Evolutionary conservation across 2,329 filamentous ascomycete genomes (phyloP), one percentile per base, ranked within the genome.

Genomic region (Talaromyces pinophilus): DNA sequence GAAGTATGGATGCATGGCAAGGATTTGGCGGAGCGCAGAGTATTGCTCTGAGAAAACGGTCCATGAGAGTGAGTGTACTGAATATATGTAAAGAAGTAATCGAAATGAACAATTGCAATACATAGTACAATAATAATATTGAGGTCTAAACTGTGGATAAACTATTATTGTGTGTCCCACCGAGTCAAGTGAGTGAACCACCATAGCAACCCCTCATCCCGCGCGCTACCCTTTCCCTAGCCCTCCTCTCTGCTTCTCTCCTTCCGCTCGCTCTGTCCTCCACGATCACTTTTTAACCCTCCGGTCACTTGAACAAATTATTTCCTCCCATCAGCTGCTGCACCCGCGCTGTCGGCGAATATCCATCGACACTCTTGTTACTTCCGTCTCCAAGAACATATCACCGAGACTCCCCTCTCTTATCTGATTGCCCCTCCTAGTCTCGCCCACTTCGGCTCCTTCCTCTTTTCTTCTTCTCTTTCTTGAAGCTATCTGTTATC

Each of bases 181-280:
- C 40, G 33, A 55, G 52, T 55, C 52, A 55, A 55, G 28, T 33
- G 50, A 48, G 50, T 54, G 50, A 55, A 38, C 28, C 28, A 54
- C 33, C 55, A 40, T 25, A 42, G 19, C 57, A 60, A 40, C 57
- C 57, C 57, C 57, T 60, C 57, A 42, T 60, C 57, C 57, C 57
- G 57, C 57, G 40, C 57, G 35, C 57, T 60, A 59, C 55, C 13
- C 35, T 40, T 40, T 40, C 3, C 19, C 52, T 55, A 55, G 50
- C 15, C 30, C 5, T 55, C 28, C n/a, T 42, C 35, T 28, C 38
- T 40, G 8, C 17, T 46, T 19, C 40, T 28, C 38, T 40, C 22
- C 17, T 46, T 19, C 28, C 57, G 44, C 57, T 59, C 57, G 40
- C 57, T 60, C 57, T 46, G 5, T 30, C 57, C 33, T 15, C n/a